These are phyloP conservation scores for Solanum clarkiae DNA, from an alignment of 257 asterid genomes.

Conservation along the genomic window DNA sequence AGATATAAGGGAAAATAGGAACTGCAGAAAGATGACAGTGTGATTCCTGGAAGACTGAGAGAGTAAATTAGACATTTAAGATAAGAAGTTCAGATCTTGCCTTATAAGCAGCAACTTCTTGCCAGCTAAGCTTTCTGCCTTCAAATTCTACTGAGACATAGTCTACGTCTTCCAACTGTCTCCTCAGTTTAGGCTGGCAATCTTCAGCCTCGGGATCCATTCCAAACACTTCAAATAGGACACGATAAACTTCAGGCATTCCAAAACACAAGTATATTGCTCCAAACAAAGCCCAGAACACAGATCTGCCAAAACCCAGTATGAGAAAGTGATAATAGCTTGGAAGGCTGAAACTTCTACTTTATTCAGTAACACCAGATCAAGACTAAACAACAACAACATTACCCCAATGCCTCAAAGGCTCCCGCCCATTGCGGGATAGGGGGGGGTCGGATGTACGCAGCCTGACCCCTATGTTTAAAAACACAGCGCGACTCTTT, in stretches of 20 bases:
- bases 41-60: background rate
- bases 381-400: background rate
- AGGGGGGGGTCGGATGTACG: no score
- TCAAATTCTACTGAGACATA: constrained; percentile 88
- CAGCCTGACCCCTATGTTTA: no score
- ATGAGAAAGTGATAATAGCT: background rate
- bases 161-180: constrained; percentile 96
- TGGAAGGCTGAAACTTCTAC: background rate
- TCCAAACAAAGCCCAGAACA: constrained; percentile 97
- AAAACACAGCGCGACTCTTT: no score
- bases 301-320: constrained; percentile 44
- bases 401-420: no score
- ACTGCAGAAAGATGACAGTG: background rate
- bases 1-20: background rate
- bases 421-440: no score
- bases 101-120: constrained; percentile 84
- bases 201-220: constrained; percentile 96
- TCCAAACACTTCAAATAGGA: constrained; percentile 93
- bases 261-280: constrained; percentile 97
- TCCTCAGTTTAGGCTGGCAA: constrained; percentile 84
- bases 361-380: background rate
- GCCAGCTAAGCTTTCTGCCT: constrained; percentile 75
- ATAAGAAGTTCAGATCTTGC: constrained; percentile 15
- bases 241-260: constrained; percentile 94
- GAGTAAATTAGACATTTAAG: background rate